Evolutionary conservation across 768 basidiomycete species (phyloP).

Genomic region (Lactifluus echinatus): DNA sequence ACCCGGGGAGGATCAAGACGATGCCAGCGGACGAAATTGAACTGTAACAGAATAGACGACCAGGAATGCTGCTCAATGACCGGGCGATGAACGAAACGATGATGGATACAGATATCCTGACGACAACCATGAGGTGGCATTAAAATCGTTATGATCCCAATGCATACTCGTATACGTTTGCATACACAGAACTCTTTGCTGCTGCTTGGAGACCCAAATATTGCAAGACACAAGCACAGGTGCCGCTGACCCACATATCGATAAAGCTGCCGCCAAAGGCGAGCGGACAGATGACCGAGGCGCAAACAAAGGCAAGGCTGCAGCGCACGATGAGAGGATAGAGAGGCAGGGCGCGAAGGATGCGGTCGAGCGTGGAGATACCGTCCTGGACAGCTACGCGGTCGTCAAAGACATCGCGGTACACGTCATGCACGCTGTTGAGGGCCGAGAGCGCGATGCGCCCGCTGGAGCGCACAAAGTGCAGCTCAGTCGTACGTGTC

Average conservation of each 20-base stretch:
- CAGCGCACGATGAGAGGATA: constrained; percentile 64
- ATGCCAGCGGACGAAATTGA: constrained; percentile 86
- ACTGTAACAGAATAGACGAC: constrained; percentile 77
- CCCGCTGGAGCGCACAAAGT: constrained; percentile 77
- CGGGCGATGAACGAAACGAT: constrained; percentile 78
- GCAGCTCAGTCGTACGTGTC: constrained; percentile 63
- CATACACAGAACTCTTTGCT: constrained; percentile 80
- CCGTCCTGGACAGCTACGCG: constrained; percentile 67
- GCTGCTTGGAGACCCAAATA: constrained; percentile 78
- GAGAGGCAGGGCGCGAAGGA: constrained; percentile 56
- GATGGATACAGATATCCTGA: constrained; percentile 76
- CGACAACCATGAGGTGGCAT: background rate
- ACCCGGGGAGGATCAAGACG: constrained; percentile 85
- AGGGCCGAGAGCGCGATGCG: constrained; percentile 76
- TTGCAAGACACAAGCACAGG: constrained; percentile 59
- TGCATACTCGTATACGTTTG: constrained; percentile 86
- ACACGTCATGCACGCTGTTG: constrained; percentile 74
- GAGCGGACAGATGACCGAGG: constrained; percentile 73
- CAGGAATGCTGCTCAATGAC: constrained; percentile 66
- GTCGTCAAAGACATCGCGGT: constrained; percentile 82
- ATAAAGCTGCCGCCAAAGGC: constrained; percentile 75
- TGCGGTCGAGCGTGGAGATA: constrained; percentile 50
- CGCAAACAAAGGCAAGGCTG: constrained; percentile 65
- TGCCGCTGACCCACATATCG: constrained; percentile 77
- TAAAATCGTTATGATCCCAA: background rate